Base-by-base conservation (phyloP, 192 early-diverging fungal genomes). In the Coemansia sp. region DNA sequence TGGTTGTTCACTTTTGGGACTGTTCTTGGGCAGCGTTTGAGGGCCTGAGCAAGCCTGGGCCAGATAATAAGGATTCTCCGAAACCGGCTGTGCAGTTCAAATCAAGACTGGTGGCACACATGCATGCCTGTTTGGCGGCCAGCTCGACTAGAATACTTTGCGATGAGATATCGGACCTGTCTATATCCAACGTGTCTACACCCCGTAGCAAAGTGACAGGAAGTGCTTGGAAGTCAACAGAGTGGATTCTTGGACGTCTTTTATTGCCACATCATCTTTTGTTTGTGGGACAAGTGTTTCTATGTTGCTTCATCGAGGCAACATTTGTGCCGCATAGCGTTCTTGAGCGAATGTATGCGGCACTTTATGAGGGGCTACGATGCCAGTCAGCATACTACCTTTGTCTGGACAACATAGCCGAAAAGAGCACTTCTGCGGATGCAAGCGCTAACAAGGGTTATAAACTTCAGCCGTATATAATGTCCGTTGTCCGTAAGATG, bases 181-280 rank as follows among this genome's bases (percentile, higher is more conserved):
- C 62, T 55, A n/a, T n/a, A 16, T 19, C 32, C 19, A 41, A 41
- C 13, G 6, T 10, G 7, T 62, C 61, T 13, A 22, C n/a, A 7
- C 1, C 57, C 41, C 57, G 57, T 9, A 41, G 57, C 57, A 59
- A 59, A 16, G 39, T 37, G 36, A 18, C 46, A 45, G 46, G 43
- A 22, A 43, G 51, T 43, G 19, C 37, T 16, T 76, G 73, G 73
- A 49, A 49, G 22, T 22, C 43, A 1, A 32, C 43, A 6, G 62
- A 65, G 45, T 67, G 72, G 67, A 42, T 49, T 13, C 65, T 79
- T 51, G 62, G 55, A 5, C 45, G 47, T 6, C 15, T 69, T 36
- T 62, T 79, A 13, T 45, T 74, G 61, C 77, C 77, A 11, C 72
- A 79, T 22, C 77, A 79, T 26, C 62, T 79, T 1, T 52, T 79